These are phyloP conservation scores for Kodamaea leandrae DNA, from an alignment of 805 yeast species.

Conservation along the genomic window DNA sequence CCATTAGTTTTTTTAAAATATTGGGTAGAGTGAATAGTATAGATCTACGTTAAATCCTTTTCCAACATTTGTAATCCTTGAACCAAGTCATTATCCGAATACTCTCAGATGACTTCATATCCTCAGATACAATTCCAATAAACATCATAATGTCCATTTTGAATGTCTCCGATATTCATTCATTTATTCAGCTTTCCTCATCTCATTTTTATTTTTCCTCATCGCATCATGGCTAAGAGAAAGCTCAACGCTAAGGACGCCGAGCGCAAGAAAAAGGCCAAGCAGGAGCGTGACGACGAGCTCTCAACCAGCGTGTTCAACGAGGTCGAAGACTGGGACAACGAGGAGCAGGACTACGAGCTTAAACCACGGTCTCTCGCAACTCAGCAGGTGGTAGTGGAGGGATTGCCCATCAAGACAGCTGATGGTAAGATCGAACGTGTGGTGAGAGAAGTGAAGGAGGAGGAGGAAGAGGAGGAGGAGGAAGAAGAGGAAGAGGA, in stretches of 20 bases:
- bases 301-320: constrained; percentile 37
- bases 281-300: constrained; percentile 41
- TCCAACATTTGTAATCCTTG: too few species aligned
- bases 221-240: constrained; percentile 32
- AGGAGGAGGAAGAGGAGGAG: constrained; percentile 20
- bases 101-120: too few species aligned
- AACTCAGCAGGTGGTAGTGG: constrained; percentile 47
- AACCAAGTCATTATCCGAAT: too few species aligned
- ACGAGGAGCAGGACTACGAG: constrained; percentile 80
- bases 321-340: constrained; percentile 51
- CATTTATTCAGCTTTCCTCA: not conserved
- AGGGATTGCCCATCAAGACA: constrained; percentile 76
- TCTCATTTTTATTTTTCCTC: constrained; percentile 1
- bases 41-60: too few species aligned
- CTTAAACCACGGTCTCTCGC: constrained; percentile 56
- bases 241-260: constrained; percentile 22
- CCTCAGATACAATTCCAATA: too few species aligned
- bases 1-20: too few species aligned
- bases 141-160: too few species aligned
- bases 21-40: too few species aligned
- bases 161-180: too few species aligned
- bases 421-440: constrained; percentile 74
- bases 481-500: constrained; percentile 13
- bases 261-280: constrained; percentile 35
- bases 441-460: constrained; percentile 42